Conservation (phyloP, 1,139 yeast species). For the Yamadazyma oceani region DNA sequence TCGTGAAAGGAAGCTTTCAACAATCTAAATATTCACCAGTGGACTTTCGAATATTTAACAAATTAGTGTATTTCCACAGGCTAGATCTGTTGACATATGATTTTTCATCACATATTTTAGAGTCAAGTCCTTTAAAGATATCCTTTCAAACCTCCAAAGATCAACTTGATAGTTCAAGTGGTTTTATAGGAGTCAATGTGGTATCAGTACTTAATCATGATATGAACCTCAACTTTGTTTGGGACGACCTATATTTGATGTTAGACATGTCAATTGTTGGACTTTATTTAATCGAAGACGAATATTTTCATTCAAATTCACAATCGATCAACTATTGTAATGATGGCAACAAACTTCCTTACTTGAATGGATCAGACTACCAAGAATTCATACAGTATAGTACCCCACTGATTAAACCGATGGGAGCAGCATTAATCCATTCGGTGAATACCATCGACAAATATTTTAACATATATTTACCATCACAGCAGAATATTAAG, state of each 20-base stretch:
- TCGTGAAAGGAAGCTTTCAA: constrained; percentile 31
- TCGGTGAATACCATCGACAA: constrained; percentile 50
- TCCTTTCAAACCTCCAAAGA: constrained; percentile 33
- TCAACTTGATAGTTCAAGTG: constrained; percentile 21
- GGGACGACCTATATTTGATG: constrained; percentile 40
- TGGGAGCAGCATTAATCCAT: constrained; percentile 56
- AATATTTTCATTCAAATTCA: constrained; percentile 13
- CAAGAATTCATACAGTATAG: constrained; percentile 16
- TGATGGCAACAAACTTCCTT: constrained; percentile 15
- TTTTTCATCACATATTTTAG: constrained; percentile 48
- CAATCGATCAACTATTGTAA: constrained; percentile 4
- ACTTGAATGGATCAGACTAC: constrained; percentile 20
- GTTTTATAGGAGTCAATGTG: too few species aligned
- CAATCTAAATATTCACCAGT: constrained; percentile 46
- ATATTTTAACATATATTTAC: constrained; percentile 59
- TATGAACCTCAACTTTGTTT: constrained; percentile 22
- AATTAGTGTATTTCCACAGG: constrained; percentile 56
- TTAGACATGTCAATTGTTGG: constrained; percentile 59
- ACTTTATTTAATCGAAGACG: constrained; percentile 32
- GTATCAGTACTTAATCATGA: constrained; percentile 39
- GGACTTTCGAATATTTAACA: constrained; percentile 52
- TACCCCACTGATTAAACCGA: constrained; percentile 18
- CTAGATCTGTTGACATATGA: constrained; percentile 29
- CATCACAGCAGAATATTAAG: constrained; percentile 24
- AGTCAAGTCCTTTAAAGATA: constrained; percentile 47